These are phyloP conservation scores for Colletotrichum magnum DNA, from an alignment of 2,329 filamentous ascomycete species.

Conservation along the genomic window DNA sequence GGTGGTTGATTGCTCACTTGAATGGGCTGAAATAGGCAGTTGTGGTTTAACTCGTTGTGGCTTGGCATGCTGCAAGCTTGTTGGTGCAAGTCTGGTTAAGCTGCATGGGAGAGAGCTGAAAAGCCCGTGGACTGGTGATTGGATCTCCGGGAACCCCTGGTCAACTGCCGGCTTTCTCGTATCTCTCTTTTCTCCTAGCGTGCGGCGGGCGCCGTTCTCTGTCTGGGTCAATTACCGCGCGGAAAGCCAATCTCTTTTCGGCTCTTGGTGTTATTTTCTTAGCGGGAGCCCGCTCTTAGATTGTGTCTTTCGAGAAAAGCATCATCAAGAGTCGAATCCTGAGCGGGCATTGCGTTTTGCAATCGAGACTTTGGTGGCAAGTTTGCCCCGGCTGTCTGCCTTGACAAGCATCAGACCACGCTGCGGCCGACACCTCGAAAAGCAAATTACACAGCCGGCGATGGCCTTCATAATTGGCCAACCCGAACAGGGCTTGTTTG, in stretches of 20 bases:
- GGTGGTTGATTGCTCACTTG: neutral
- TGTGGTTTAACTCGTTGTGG: neutral
- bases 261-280: no score
- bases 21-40: neutral
- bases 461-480: neutral
- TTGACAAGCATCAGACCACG: neutral
- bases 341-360: no score
- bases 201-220: neutral
- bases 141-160: neutral
- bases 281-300: no score
- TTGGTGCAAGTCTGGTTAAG: slow-evolving; percentile 17
- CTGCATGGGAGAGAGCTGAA: neutral
- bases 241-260: no score
- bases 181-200: neutral
- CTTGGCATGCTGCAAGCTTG: slow-evolving; percentile 10
- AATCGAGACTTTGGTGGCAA: no score
- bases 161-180: neutral
- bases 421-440: neutral
- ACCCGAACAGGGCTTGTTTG: neutral
- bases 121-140: neutral
- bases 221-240: no score
- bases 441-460: neutral
- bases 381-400: no score
- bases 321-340: no score
- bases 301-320: no score